These are phyloP conservation scores for Blastobotrys arbuscula DNA, from an alignment of 1,139 yeast species.

Conservation along the genomic window DNA sequence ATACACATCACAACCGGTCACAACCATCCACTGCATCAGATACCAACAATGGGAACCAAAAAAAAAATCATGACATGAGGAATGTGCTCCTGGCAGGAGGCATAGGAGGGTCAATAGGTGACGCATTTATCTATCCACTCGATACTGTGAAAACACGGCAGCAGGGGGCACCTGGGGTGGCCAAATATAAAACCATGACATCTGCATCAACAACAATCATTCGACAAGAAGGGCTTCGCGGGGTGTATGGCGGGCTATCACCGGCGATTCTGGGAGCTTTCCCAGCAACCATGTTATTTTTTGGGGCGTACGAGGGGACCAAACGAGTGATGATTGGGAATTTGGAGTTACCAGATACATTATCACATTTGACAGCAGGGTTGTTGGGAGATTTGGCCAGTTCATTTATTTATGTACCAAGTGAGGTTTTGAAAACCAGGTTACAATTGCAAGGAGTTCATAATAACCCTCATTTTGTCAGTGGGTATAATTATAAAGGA, in stretches of 20 bases:
- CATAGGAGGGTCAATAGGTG: conserved; percentile 91
- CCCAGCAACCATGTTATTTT: conserved; percentile 90
- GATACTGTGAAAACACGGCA: conserved; percentile 97
- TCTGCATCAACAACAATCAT: conserved; percentile 70
- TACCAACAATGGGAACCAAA: neutral
- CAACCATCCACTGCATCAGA: neutral
- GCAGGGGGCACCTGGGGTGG: conserved; percentile 74
- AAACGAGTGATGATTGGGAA: conserved; percentile 64
- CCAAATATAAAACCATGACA: conserved; percentile 60
- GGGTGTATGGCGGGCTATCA: conserved; percentile 84
- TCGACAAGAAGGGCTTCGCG: conserved; percentile 78
- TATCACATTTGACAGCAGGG: conserved; percentile 79
- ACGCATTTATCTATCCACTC: conserved; percentile 86
- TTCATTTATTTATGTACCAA: conserved; percentile 91
- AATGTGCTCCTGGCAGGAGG: conserved; percentile 64
- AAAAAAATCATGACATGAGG: conserved; percentile 12
- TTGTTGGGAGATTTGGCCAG: conserved; percentile 87
- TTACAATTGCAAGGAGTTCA: conserved; percentile 84
- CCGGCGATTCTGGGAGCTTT: conserved; percentile 85
- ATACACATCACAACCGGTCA: neutral
- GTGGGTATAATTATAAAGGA: conserved; percentile 83
- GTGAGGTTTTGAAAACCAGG: conserved; percentile 92
- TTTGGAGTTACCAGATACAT: conserved; percentile 66
- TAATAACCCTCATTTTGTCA: conserved; percentile 71
- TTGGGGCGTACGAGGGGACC: conserved; percentile 79